These are phyloP conservation scores for Candida coquimbonensis DNA, from an alignment of 805 yeast genomes.

Conservation along the genomic window DNA sequence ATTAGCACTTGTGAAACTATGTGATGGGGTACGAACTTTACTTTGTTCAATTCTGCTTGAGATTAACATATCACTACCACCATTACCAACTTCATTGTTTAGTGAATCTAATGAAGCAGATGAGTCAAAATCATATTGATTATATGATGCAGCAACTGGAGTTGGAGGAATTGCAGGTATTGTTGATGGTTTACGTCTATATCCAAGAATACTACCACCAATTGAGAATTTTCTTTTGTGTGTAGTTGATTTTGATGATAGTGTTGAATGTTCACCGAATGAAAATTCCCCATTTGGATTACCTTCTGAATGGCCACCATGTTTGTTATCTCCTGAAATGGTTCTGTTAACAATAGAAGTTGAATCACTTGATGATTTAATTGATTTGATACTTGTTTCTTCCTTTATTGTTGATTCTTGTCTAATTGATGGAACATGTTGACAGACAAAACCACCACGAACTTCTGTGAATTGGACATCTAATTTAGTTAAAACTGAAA, in stretches of 20 bases:
- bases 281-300: conserved; percentile 9
- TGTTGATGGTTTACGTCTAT: conserved; percentile 36
- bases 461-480: conserved; percentile 84
- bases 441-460: conserved; percentile 88
- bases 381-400: conserved; percentile 4
- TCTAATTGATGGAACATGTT: conserved; percentile 47
- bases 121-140: conserved; percentile 30
- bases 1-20: conserved; percentile 3
- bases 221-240: conserved; percentile 42
- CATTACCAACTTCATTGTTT: conserved; percentile 38
- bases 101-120: conserved; percentile 56
- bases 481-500: conserved; percentile 64
- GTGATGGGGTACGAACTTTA: conserved; percentile 11
- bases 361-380: conserved; percentile 13
- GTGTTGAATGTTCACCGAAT: too few relatives aligned
- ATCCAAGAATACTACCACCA: conserved; percentile 48
- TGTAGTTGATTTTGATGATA: too few relatives aligned
- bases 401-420: conserved; percentile 1
- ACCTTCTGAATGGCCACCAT: conserved; percentile 11
- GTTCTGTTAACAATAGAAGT: conserved; percentile 9
- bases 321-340: conserved; percentile 8
- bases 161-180: conserved; percentile 44
- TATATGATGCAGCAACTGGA: conserved; percentile 40
- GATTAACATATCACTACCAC: conserved; percentile 44
- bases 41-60: conserved; percentile 53